Evolutionary conservation across 2,329 filamentous ascomycete species (phyloP).

Genomic region (Fusarium sp.): DNA sequence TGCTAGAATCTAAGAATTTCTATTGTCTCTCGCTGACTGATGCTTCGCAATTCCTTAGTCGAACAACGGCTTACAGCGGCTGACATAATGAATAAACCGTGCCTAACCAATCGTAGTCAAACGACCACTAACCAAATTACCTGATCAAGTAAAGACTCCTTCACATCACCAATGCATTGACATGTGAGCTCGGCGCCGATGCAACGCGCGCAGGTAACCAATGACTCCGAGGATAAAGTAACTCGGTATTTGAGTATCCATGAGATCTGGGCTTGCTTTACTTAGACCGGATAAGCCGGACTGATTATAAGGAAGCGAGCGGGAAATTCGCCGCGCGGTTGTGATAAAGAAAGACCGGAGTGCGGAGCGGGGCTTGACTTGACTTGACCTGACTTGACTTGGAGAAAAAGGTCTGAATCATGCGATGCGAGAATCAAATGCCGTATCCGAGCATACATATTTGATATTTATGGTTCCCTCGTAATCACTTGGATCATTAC

Average conservation of each 20-base stretch:
- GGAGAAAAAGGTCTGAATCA: slow-evolving; percentile 40
- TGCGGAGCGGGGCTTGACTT: slow-evolving; percentile 27
- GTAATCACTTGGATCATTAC: neutral
- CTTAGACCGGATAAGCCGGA: slow-evolving; percentile 43
- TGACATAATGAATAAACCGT: slow-evolving; percentile 41
- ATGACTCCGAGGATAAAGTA: slow-evolving; percentile 17
- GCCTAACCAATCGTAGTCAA: slow-evolving; percentile 9
- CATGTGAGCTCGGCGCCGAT: slow-evolving; percentile 42
- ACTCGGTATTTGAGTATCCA: slow-evolving; percentile 10
- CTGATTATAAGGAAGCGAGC: slow-evolving; percentile 5
- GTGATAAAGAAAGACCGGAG: slow-evolving; percentile 39
- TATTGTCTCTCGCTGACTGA: slow-evolving; percentile 42
- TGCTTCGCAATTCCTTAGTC: slow-evolving; percentile 43
- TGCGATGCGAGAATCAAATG: slow-evolving; percentile 36
- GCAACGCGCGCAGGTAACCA: slow-evolving; percentile 11
- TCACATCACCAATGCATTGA: slow-evolving; percentile 8
- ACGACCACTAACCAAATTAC: slow-evolving; percentile 14
- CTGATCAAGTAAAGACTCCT: slow-evolving; percentile 29
- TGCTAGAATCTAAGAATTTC: slow-evolving; percentile 13
- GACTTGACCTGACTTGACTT: neutral
- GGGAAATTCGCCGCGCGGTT: slow-evolving; percentile 47
- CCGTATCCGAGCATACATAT: slow-evolving; percentile 7
- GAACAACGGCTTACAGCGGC: slow-evolving; percentile 24
- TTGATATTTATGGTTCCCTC: slow-evolving; percentile 1
- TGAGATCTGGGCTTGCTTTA: slow-evolving; percentile 14